Base-by-base conservation (phyloP, 129 eudicot genomes). In the Flaveria robusta region DNA sequence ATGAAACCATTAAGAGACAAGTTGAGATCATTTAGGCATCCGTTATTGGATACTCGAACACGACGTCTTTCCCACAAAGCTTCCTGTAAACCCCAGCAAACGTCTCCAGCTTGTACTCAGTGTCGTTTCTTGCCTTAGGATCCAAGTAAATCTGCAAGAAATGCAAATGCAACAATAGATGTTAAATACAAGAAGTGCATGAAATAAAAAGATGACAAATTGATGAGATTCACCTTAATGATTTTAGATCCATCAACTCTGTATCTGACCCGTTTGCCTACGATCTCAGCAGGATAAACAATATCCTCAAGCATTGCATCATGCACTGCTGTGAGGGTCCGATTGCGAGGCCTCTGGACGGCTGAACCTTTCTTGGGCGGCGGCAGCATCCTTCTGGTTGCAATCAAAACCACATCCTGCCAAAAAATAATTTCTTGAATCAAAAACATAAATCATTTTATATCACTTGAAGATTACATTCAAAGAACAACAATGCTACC, bases 311-410 rank as follows among this genome's bases (percentile, higher is more conserved):
- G 89, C 80, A 89, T 85, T 55, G 86, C 84, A 81, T 89, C 91
- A 39, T 89, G 91, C 24, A 87, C 96, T 46, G 96, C 82, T 26
- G 96, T 89, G 8, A 89, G 85, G 8, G 96, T 89, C 6, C 91
- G 86, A 76, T 82, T 69, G 7, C 96, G 84, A 5, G 96, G 96
- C 31, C 96, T 73, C 77, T 76, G 82, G 29, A 77, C 92, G 0
- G 92, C 96, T 26, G 96, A 85, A 37, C 96, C 96, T 77, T 87
- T 89, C 87, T 89, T 89, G 13, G 96, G 96, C 22, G 96, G 92
- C 15, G 87, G 74, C 70, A 87, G 26, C 58, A 87, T 87, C 73
- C 92, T 87, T 74, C 92, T 66, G 15, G 96, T 87, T 59, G 96
- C 96, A 74, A 89, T 83, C 34, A 89, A 20, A 64, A 89, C 86